Evolutionary conservation across 1,139 yeast species (phyloP).

Genomic region (Scheffersomyces stambukii): DNA sequence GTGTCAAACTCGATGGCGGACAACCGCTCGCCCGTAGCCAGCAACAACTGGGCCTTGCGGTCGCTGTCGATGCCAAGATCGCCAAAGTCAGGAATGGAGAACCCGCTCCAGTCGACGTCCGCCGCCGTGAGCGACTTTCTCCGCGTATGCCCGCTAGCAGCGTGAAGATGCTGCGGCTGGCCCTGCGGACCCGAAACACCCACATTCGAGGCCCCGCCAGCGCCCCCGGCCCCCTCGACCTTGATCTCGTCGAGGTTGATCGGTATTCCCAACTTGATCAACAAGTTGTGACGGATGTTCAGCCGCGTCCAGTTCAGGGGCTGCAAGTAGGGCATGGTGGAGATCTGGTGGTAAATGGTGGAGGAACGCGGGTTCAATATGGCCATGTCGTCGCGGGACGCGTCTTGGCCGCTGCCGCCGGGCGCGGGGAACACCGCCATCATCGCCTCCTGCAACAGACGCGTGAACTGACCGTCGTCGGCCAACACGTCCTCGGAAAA

Average conservation of each 20-base stretch:
- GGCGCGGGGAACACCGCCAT: too few relatives aligned
- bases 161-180: not conserved
- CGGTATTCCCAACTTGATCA: conserved; percentile 57
- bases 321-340: conserved; percentile 38
- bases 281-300: conserved; percentile 51
- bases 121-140: conserved; percentile 22
- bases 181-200: not conserved
- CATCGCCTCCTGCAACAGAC: too few relatives aligned
- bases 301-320: conserved; percentile 59
- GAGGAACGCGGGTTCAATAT: conserved; percentile 24
- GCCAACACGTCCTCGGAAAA: conserved; percentile 14
- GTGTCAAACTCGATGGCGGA: conserved; percentile 34
- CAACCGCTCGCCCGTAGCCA: conserved; percentile 22
- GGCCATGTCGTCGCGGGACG: not conserved
- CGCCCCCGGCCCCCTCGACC: not conserved
- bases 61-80: conserved; percentile 19
- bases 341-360: conserved; percentile 29
- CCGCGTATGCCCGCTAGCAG: conserved; percentile 6
- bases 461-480: conserved; percentile 12
- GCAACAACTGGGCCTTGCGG: conserved; percentile 15
- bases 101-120: conserved; percentile 31
- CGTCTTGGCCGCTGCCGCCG: too few relatives aligned
- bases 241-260: conserved; percentile 51
- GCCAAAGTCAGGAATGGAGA: conserved; percentile 24
- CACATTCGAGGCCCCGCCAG: conserved; percentile 1